Conservation (phyloP, 768 basidiomycete species). For the Ramaria rubella region DNA sequence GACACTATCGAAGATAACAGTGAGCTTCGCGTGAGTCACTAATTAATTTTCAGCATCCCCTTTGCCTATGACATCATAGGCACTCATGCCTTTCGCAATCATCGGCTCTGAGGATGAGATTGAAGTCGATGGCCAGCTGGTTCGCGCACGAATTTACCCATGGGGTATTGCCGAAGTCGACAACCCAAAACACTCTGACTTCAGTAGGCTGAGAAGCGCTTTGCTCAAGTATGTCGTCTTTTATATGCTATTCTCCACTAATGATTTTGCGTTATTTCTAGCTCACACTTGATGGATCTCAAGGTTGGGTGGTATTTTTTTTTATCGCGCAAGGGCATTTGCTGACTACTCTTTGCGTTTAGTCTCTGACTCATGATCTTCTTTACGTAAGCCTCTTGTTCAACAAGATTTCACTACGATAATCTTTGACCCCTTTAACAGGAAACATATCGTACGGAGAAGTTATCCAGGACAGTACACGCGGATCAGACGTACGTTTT, state of each 20-base stretch:
- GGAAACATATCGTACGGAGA: constrained; percentile 97
- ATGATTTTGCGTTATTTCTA: constrained; percentile 24
- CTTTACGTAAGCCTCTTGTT: constrained; percentile 44
- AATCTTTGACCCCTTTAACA: constrained; percentile 14
- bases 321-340: not conserved
- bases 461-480: constrained; percentile 85
- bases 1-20: constrained; percentile 97
- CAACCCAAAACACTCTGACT: constrained; percentile 99
- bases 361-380: constrained; percentile 83
- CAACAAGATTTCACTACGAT: too few species aligned
- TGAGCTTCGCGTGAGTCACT: constrained; percentile 71
- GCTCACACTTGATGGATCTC: constrained; percentile 90
- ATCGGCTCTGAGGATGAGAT: constrained; percentile 97
- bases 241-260: not conserved
- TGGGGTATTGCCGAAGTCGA: constrained; percentile 99
- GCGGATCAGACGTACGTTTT: constrained; percentile 60
- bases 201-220: constrained; percentile 85
- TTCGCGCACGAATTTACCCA: constrained; percentile 92
- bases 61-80: constrained; percentile 36
- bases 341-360: not conserved
- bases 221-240: constrained; percentile 64
- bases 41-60: not conserved
- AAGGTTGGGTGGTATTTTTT: constrained; percentile 43
- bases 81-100: constrained; percentile 92
- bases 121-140: constrained; percentile 83